Base-by-base conservation (phyloP, 148 eudicot species). In the Rheum nobile region DNA sequence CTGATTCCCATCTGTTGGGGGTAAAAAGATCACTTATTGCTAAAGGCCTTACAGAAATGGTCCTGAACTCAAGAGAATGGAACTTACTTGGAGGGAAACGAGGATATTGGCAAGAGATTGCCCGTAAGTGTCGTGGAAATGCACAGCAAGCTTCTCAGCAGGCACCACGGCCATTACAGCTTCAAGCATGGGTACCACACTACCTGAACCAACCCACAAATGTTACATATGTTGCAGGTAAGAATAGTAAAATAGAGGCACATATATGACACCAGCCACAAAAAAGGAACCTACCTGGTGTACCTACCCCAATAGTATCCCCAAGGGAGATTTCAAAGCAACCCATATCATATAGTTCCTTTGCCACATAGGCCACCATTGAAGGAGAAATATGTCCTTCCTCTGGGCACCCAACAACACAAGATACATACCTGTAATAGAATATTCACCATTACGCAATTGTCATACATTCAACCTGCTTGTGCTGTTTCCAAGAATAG, bases 311-410 rank as follows among this genome's bases (percentile, higher is more conserved):
- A 42, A 84, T 83, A 12, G 98, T 94, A 81, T 94, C 98, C 73
- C 85, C 98, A 55, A 94, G 91, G 55, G 97, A 94, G 77, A 94
- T 91, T 81, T 94, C 97, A 65, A 82, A 89, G 83, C 98, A 94
- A 38, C 98, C 98, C 98, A 94, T 94, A 63, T 91, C 85, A 78
- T 88, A 83, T 46, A 94, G 96, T 76, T 83, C 86, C 87, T 91
- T 94, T 2, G 98, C 98, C 68, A 94, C 97, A 75, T 86, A 88
- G 34, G 97, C 95, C 73, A 94, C 98, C 83, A 85, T 84, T 32
- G 89, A 85, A 67, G 98, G 98, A 76, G 88, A 70, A 79, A 93
- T 77, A 37, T 82, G 77, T 72, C 98, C 98, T 89, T 93, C 98
- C 72, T 81, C 92, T 22, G 98, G 98, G 77, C 98, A 93, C n/a